Evolutionary conservation across 345 rosid genomes (phyloP).

Genomic region (Stellera chamaejasme): DNA sequence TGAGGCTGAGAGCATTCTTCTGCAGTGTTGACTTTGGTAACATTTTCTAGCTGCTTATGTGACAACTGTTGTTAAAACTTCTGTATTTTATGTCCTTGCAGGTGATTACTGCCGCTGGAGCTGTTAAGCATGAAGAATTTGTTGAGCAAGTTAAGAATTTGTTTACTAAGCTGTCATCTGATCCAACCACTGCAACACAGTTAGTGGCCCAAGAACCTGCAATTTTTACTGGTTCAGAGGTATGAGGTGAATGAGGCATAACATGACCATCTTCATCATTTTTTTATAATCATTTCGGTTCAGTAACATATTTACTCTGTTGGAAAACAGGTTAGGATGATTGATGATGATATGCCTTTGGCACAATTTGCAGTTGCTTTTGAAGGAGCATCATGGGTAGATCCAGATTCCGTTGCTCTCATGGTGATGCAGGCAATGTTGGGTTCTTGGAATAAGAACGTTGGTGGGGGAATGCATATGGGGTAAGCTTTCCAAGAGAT

Average conservation of each 20-base stretch:
- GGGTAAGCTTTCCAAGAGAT: constrained; percentile 47
- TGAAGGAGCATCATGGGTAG: constrained; percentile 97
- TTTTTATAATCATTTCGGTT: constrained; percentile 2
- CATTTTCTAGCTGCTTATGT: too few relatives aligned
- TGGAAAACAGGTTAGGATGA: constrained; percentile 68
- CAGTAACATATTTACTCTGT: not conserved
- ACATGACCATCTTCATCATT: not conserved
- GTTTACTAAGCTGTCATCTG: constrained; percentile 74
- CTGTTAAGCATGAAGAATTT: constrained; percentile 94
- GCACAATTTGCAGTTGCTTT: constrained; percentile 99
- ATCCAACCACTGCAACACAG: constrained; percentile 81
- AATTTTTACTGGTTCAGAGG: constrained; percentile 97
- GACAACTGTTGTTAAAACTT: not conserved
- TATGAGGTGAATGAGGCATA: constrained; percentile 17
- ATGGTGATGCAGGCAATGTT: constrained; percentile 99
- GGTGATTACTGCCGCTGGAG: constrained; percentile 97
- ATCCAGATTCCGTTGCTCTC: constrained; percentile 90
- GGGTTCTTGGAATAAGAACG: constrained; percentile 89
- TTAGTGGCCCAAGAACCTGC: constrained; percentile 80
- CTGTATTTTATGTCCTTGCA: constrained; percentile 20
- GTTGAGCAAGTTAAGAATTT: constrained; percentile 82
- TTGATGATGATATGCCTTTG: constrained; percentile 86
- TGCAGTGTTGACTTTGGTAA: not conserved
- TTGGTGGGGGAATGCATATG: constrained; percentile 97
- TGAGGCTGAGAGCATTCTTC: not conserved